These are phyloP conservation scores for Crassisporium funariophilum DNA, from an alignment of 768 basidiomycete species.

Conservation along the genomic window DNA sequence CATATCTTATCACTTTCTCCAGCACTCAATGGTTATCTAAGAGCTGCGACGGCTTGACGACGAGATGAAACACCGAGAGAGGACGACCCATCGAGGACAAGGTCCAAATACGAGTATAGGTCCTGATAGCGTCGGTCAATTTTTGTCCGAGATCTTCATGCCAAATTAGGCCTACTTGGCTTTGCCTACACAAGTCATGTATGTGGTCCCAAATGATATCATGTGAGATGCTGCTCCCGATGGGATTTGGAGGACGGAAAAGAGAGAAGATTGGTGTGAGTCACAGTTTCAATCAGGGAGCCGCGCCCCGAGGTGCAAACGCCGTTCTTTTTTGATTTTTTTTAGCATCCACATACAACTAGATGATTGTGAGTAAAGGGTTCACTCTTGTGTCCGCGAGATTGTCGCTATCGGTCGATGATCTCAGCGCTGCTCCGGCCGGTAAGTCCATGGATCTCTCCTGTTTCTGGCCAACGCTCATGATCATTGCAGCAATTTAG, in stretches of 20 bases:
- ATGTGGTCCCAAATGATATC: no score
- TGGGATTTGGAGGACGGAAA: background rate
- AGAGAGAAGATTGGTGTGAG: background rate
- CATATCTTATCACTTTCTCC: no score
- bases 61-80: no score
- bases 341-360: constrained; percentile 17
- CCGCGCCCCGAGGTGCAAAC: constrained; percentile 19
- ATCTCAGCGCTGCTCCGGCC: constrained; percentile 24
- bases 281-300: constrained; percentile 5
- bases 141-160: no score
- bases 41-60: no score
- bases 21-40: no score
- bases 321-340: constrained; percentile 17
- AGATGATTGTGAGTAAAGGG: constrained; percentile 19
- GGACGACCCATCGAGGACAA: no score
- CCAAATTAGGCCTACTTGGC: no score
- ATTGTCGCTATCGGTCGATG: constrained; percentile 25
- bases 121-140: no score
- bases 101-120: no score
- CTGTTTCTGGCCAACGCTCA: constrained; percentile 30
- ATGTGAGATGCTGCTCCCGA: no score
- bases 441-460: constrained; percentile 22
- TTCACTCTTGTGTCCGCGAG: constrained; percentile 12
- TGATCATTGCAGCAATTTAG: constrained; percentile 21
- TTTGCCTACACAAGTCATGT: no score